These are phyloP conservation scores for Austroboletus novae-zelandiae DNA, from an alignment of 1,284 basidiomycete species.

Conservation along the genomic window DNA sequence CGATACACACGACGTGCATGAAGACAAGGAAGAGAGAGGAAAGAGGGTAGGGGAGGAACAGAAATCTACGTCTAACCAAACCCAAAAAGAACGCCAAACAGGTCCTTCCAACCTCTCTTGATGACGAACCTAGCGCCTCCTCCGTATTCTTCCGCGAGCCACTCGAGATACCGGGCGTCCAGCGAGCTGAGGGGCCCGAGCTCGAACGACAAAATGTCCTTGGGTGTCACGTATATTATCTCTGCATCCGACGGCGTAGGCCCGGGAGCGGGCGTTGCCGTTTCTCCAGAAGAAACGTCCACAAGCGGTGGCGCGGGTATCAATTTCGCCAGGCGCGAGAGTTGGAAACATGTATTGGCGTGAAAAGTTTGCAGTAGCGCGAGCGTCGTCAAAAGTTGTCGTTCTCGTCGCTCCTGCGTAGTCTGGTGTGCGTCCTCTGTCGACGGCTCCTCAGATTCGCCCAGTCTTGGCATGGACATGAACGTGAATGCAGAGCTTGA, in stretches of 20 bases:
- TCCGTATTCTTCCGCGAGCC: slow-evolving; percentile 66
- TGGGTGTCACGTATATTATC: slow-evolving; percentile 43
- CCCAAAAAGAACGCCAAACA: slow-evolving; percentile 47
- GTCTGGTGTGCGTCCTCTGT: slow-evolving; percentile 15
- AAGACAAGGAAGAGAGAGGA: background rate
- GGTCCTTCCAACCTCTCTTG: slow-evolving; percentile 49
- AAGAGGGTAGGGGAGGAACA: background rate
- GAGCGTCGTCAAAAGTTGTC: slow-evolving; percentile 59
- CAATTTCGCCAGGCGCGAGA: slow-evolving; percentile 55
- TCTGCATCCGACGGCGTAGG: slow-evolving; percentile 10
- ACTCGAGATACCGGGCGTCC: slow-evolving; percentile 70
- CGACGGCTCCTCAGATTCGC: slow-evolving; percentile 4
- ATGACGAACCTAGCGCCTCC: slow-evolving; percentile 43
- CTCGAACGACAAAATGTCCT: slow-evolving; percentile 65
- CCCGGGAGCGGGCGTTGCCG: background rate
- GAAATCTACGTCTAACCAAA: slow-evolving; percentile 22
- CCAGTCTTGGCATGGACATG: slow-evolving; percentile 18
- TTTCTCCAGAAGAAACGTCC: slow-evolving; percentile 1
- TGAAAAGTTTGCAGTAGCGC: slow-evolving; percentile 72
- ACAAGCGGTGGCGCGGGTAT: slow-evolving; percentile 33
- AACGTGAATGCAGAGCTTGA: slow-evolving; percentile 22
- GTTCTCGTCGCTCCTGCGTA: slow-evolving; percentile 34
- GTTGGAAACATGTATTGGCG: slow-evolving; percentile 62
- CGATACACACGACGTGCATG: background rate
- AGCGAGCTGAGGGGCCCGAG: slow-evolving; percentile 66